phyloP scores from a whole-genome alignment of 1,284 basidiomycete genomes.

The Ustilago tritici region DNA sequence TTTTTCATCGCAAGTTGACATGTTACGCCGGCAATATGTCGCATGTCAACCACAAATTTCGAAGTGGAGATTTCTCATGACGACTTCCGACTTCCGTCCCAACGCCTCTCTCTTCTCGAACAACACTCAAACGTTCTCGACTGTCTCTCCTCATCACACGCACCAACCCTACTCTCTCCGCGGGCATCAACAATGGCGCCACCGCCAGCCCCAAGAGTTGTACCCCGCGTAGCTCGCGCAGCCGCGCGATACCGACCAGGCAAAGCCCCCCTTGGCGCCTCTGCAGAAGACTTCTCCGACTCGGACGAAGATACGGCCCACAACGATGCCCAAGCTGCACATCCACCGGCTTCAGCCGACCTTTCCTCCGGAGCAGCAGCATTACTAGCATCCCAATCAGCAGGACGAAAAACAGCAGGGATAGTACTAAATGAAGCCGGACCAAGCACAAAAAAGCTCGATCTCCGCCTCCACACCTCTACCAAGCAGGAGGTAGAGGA shows the following conservation, averaged over 20 bases:
- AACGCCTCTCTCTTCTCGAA: not conserved
- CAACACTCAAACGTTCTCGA: not conserved
- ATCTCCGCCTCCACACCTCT: slow-evolving; percentile 19
- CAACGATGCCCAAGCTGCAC: not conserved
- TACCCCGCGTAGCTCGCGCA: slow-evolving; percentile 48
- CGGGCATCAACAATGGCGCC: slow-evolving; percentile 16
- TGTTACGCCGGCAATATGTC: not conserved
- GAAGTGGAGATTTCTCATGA: not conserved
- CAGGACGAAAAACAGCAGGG: slow-evolving; percentile 23
- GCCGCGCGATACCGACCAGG: slow-evolving; percentile 67
- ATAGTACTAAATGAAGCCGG: slow-evolving; percentile 19
- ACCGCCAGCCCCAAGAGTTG: slow-evolving; percentile 10
- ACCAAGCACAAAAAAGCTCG: slow-evolving; percentile 31
- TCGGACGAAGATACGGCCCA: slow-evolving; percentile 31
- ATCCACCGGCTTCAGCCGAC: slow-evolving; percentile 1
- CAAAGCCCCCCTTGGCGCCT: slow-evolving; percentile 57
- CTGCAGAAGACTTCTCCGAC: slow-evolving; percentile 34
- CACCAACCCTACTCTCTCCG: not conserved
- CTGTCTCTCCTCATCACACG: not conserved
- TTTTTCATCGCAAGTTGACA: not conserved
- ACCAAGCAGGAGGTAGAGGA: slow-evolving; percentile 5
- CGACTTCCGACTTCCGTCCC: not conserved
- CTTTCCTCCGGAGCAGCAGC: slow-evolving; percentile 22
- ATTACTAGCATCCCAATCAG: not conserved
- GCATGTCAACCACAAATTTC: not conserved